Base-by-base conservation (phyloP, 2,329 filamentous ascomycete species). In the Dryadomyces quercivorus region DNA sequence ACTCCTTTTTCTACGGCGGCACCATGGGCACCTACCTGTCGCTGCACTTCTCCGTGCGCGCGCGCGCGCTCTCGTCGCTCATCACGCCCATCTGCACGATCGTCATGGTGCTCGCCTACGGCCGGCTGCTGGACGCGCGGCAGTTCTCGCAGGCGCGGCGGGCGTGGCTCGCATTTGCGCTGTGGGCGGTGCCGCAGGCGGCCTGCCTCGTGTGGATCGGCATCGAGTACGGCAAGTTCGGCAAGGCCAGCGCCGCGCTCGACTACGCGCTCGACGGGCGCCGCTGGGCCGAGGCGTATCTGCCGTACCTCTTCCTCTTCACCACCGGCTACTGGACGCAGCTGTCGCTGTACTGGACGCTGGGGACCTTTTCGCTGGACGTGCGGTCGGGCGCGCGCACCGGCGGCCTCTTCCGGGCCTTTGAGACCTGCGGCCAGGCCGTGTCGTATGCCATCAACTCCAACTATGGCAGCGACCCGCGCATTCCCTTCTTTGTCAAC, bases 401-500 rank as follows among this genome's bases (percentile, higher is more conserved):
- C n/a, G 52, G 52, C 38, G 52, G 52, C 7, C 21, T 54, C 15
- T 54, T 54, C 46, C 52, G 52, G 16, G 34, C 52, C 38, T 54
- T 42, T 42, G 52, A 54, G 52, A 54, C 52, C 5, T 21, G n/a
- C 22, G 52, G 52, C 45, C 52, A 54, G 52, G 52, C 52, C 21
- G 40, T 54, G 8, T 54, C 52, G 16, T 54, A 54, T 18, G 52
- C 36, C n/a, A 54, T 54, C 46, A 54, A 50, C 51, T 53, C 50
- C 9, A 22, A 46, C 26, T 51, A 51, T 21, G 50, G 50, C 21
- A 44, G 50, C 40, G 50, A 51, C 22, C 50, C 50, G 16, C 50
- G 50, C 15, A 51, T 20, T 15, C 40, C 50, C 21, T 51, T 51
- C 18, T 51, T 43, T 16, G 50, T 51, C 21, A 51, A 51, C 50